These are phyloP conservation scores for Xylariomycetidae sp. DNA, from an alignment of 2,329 filamentous ascomycete genomes.

Conservation along the genomic window DNA sequence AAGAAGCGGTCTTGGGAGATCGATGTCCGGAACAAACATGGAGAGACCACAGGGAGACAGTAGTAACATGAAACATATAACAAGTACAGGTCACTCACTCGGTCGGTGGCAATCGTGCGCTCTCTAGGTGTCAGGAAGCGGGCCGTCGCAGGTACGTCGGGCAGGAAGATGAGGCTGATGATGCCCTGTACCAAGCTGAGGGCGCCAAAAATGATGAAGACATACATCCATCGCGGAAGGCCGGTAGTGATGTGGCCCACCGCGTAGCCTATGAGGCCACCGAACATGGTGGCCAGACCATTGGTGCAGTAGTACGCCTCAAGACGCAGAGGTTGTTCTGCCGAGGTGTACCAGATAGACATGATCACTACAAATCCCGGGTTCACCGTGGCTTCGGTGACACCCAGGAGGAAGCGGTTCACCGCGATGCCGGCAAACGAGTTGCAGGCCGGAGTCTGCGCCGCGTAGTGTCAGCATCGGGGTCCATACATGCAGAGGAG, in stretches of 20 bases:
- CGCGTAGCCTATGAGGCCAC: conserved; percentile 52
- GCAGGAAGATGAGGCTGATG: conserved; percentile 49
- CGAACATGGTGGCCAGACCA: conserved; percentile 56
- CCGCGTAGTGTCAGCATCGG: conserved; percentile 4
- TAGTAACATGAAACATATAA: too few species aligned
- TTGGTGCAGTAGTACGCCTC: conserved; percentile 53
- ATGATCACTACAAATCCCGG: conserved; percentile 38
- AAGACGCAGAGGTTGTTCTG: conserved; percentile 45
- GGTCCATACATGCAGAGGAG: too few species aligned
- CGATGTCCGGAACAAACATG: too few species aligned
- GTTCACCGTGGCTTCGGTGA: conserved; percentile 51
- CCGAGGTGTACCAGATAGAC: conserved; percentile 32
- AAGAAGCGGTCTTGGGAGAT: too few species aligned
- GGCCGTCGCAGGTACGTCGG: conserved; percentile 56
- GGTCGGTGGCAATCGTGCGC: conserved; percentile 45
- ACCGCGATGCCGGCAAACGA: conserved; percentile 50
- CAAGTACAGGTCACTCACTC: conserved; percentile 18
- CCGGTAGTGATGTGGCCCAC: conserved; percentile 49
- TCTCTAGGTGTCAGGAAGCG: conserved; percentile 55
- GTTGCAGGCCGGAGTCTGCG: conserved; percentile 39
- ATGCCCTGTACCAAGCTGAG: conserved; percentile 51
- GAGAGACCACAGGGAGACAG: too few species aligned
- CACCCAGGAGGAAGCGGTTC: conserved; percentile 50
- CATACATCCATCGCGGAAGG: conserved; percentile 25
- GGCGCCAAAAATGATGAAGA: conserved; percentile 54